Percentiles rank a stretch among this genome's conserved stretches.
These are phyloP conservation scores for Vanderwaltozyma verrucispora DNA, from an alignment of 805 yeast species.

Conservation along the genomic window DNA sequence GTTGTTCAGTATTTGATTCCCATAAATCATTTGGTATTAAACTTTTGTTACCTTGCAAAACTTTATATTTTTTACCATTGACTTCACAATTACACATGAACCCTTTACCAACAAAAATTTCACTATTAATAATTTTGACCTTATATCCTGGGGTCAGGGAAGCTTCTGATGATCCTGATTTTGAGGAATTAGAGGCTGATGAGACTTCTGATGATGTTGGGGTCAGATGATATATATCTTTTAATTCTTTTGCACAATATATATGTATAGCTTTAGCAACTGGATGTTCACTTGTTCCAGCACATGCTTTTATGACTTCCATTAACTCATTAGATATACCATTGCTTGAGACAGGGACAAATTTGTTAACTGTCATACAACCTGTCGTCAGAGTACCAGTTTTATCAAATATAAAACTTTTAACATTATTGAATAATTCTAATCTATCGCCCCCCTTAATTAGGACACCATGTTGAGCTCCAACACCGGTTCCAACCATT, in stretches of 20 bases:
- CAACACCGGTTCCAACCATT: conserved; percentile 98
- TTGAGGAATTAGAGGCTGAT: too few species aligned
- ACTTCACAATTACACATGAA: conserved; percentile 16
- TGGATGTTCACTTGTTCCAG: conserved; percentile 70
- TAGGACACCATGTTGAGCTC: conserved; percentile 79
- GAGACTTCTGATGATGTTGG: too few species aligned
- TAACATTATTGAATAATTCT: conserved; percentile 57
- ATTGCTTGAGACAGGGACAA: conserved; percentile 1
- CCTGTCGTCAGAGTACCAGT: conserved; percentile 95
- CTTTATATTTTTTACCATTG: conserved; percentile 18
- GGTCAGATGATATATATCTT: background rate
- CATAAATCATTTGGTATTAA: conserved; percentile 17
- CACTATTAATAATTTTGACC: conserved; percentile 13
- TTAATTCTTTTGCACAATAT: conserved; percentile 20
- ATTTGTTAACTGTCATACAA: conserved; percentile 42
- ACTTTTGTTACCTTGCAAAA: conserved; percentile 48
- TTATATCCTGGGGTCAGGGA: too few species aligned
- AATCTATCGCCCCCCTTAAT: conserved; percentile 89
- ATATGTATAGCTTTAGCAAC: conserved; percentile 60
- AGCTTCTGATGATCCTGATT: too few species aligned
- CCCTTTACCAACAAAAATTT: conserved; percentile 33
- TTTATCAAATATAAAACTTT: conserved; percentile 76
- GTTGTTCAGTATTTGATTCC: background rate
- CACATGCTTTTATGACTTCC: conserved; percentile 1
- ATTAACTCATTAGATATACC: conserved; percentile 6